phyloP scores from a whole-genome alignment of 352 stramenopile species.

The Pythium phragmiticola region DNA sequence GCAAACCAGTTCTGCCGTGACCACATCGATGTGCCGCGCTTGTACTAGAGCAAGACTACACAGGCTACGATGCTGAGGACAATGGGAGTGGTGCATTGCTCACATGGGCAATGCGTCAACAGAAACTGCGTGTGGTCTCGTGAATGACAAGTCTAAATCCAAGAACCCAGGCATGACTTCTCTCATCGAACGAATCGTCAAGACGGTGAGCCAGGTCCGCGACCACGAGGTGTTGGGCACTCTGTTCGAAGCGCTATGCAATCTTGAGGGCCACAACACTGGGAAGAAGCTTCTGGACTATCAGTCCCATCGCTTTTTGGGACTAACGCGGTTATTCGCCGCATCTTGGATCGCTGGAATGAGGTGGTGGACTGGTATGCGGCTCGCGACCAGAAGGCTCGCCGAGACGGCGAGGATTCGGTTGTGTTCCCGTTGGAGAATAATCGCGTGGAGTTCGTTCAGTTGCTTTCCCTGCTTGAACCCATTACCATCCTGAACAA shows the following conservation, averaged over 20 bases:
- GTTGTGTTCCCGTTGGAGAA: background rate
- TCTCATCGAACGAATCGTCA: background rate
- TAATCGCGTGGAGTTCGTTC: background rate
- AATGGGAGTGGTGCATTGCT: background rate
- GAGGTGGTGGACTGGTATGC: constrained; percentile 1
- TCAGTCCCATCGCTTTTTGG: constrained; percentile 16
- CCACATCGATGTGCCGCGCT: background rate
- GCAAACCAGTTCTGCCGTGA: constrained; percentile 11
- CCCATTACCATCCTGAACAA: constrained; percentile 13
- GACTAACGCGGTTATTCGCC: background rate
- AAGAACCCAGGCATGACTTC: constrained; percentile 14
- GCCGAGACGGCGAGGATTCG: background rate
- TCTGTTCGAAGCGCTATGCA: constrained; percentile 9
- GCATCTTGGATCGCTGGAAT: constrained; percentile 7
- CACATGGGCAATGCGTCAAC: background rate
- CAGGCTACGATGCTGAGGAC: background rate
- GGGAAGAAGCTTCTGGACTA: constrained; percentile 8
- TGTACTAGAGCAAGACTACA: constrained; percentile 17
- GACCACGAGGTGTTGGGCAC: constrained; percentile 4
- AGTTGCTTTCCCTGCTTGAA: constrained; percentile 7
- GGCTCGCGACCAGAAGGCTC: background rate
- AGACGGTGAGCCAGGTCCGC: constrained; percentile 1
- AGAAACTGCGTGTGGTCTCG: background rate
- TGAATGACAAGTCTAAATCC: constrained; percentile 5
- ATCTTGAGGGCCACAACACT: background rate